Conservation (phyloP, 140 eudicot genomes). For the Stevia rebaudiana region DNA sequence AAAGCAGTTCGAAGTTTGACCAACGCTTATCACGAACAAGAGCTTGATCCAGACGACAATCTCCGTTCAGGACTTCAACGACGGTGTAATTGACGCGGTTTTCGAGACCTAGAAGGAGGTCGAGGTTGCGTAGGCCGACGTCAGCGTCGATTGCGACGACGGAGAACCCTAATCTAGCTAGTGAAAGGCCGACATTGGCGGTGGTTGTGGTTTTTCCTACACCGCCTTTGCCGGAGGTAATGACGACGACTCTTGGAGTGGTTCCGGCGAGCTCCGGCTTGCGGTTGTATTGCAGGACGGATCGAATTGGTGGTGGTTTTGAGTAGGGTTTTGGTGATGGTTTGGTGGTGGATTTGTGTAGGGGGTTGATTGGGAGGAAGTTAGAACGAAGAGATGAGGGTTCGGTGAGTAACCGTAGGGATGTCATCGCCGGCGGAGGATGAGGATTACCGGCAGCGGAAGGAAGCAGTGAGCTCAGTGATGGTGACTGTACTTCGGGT, state of each 20-base stretch:
- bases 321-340: not conserved
- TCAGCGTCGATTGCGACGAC: not conserved
- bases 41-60: not conserved
- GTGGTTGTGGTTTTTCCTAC: conserved; percentile 80
- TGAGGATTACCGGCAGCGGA: not conserved
- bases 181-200: conserved; percentile 70
- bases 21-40: not conserved
- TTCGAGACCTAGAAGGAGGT: conserved; percentile 39
- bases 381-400: not conserved
- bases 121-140: not conserved
- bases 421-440: not conserved
- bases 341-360: not conserved
- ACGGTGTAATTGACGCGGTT: conserved; percentile 58
- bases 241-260: conserved; percentile 65
- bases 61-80: not conserved
- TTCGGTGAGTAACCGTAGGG: not conserved
- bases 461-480: not conserved
- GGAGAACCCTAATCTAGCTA: conserved; percentile 41
- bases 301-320: conserved; percentile 19
- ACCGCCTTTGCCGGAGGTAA: conserved; percentile 80
- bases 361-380: not conserved
- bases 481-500: not conserved
- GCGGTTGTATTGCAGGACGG: conserved; percentile 39
- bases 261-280: conserved; percentile 52
- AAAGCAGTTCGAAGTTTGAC: conserved; percentile 59